phyloP scores from a whole-genome alignment of 257 asterid species.

The Thymus quinquecostatus region DNA sequence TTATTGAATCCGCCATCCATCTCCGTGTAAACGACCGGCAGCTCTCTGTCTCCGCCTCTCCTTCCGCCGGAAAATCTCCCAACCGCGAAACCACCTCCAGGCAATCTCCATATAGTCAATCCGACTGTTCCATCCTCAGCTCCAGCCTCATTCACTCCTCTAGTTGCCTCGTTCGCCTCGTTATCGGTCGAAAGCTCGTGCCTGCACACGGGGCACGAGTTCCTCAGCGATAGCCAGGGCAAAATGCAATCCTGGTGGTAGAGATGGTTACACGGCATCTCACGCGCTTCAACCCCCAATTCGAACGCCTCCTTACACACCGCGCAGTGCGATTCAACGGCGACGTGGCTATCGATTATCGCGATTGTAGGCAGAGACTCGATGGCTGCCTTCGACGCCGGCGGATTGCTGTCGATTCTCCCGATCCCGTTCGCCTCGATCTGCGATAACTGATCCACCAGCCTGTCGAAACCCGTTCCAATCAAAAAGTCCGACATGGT shows the following conservation, averaged over 20 bases:
- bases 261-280: slow-evolving; percentile 90
- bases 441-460: slow-evolving; percentile 71
- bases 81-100: slow-evolving; percentile 93
- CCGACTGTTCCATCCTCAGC: slow-evolving; percentile 71
- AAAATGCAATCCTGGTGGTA: slow-evolving; percentile 84
- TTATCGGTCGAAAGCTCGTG: slow-evolving; percentile 66
- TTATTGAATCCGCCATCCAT: slow-evolving; percentile 84
- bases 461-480: slow-evolving; percentile 87
- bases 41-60: slow-evolving; percentile 84
- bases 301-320: slow-evolving; percentile 86
- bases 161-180: slow-evolving; percentile 32
- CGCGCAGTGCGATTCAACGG: slow-evolving; percentile 68
- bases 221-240: slow-evolving; percentile 77
- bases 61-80: slow-evolving; percentile 85
- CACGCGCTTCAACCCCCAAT: slow-evolving; percentile 67
- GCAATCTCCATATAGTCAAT: slow-evolving; percentile 84
- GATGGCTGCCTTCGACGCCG: slow-evolving; percentile 81
- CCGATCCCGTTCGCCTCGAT: slow-evolving; percentile 75
- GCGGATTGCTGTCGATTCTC: slow-evolving; percentile 63
- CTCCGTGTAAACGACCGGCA: slow-evolving; percentile 89
- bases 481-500: slow-evolving; percentile 79
- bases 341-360: slow-evolving; percentile 50
- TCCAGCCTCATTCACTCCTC: slow-evolving; percentile 45
- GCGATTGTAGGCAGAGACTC: slow-evolving; percentile 74
- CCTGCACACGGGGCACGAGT: slow-evolving; percentile 89